Percentiles rank a stretch among this genome's conserved stretches.
These are phyloP conservation scores for Corniculantispora saksenae DNA, from an alignment of 2,329 filamentous ascomycete genomes.

Conservation along the genomic window DNA sequence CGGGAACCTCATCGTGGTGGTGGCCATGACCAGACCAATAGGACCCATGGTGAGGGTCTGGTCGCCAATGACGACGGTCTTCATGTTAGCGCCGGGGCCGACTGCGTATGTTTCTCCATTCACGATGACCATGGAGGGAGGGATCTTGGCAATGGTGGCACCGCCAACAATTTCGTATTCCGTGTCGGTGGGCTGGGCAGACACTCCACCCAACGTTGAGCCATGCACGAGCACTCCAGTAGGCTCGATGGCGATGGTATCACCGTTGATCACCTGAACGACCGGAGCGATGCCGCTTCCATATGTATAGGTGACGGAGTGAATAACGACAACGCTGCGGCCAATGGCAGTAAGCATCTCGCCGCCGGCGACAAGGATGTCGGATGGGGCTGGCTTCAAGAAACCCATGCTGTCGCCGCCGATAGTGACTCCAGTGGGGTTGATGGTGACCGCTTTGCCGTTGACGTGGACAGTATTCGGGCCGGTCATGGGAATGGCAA, in stretches of 20 bases:
- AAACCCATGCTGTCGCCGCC: conserved; percentile 41
- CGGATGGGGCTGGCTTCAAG: conserved; percentile 34
- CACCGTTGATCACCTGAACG: conserved; percentile 48
- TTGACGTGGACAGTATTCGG: conserved; percentile 38
- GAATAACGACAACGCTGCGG: conserved; percentile 41
- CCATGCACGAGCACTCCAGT: conserved; percentile 43
- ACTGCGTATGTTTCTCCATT: conserved; percentile 52
- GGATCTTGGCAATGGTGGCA: conserved; percentile 52
- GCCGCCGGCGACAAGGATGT: conserved; percentile 50
- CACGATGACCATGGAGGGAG: conserved; percentile 51
- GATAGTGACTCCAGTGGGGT: conserved; percentile 37
- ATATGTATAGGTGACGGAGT: conserved; percentile 49
- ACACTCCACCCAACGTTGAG: conserved; percentile 45
- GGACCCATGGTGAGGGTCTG: conserved; percentile 55
- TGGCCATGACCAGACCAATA: conserved; percentile 49
- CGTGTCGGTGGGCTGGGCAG: conserved; percentile 38
- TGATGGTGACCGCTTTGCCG: conserved; percentile 36
- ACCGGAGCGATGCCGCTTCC: conserved; percentile 35
- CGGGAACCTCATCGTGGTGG: conserved; percentile 46
- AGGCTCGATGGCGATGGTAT: conserved; percentile 53
- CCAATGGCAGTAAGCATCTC: conserved; percentile 48
- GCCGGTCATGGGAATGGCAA: conserved; percentile 39
- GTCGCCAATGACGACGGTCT: conserved; percentile 49
- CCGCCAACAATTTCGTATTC: conserved; percentile 52
- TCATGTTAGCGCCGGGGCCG: conserved; percentile 44